phyloP scores from a whole-genome alignment of 2,329 filamentous ascomycete genomes.

The Diaporthe velutina region DNA sequence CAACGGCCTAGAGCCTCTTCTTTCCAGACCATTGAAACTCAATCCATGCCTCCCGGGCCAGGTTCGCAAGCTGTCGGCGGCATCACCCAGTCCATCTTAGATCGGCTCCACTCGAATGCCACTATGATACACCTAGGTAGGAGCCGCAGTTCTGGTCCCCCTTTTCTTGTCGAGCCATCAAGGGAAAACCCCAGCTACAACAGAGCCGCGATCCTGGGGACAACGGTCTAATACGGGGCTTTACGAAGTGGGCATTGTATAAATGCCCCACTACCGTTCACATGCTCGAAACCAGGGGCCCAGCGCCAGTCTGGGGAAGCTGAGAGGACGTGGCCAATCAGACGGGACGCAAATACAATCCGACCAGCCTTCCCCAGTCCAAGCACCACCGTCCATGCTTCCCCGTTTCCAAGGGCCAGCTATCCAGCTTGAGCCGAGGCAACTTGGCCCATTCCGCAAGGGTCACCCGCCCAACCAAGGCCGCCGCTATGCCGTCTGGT shows the following conservation, averaged over 20 bases:
- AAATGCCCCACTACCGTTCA: slow-evolving; percentile 28
- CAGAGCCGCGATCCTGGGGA: neutral
- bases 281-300: slow-evolving; percentile 25
- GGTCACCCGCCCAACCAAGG: slow-evolving; percentile 24
- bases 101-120: neutral
- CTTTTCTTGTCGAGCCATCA: neutral
- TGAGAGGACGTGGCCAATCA: slow-evolving; percentile 22
- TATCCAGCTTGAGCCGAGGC: slow-evolving; percentile 28
- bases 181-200: neutral
- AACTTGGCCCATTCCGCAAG: slow-evolving; percentile 28
- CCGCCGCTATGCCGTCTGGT: slow-evolving; percentile 9
- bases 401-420: slow-evolving; percentile 4
- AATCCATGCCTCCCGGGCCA: neutral
- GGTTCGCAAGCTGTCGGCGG: too few species aligned
- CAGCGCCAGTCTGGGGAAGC: slow-evolving; percentile 30
- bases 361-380: slow-evolving; percentile 21
- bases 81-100: neutral
- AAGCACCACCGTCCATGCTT: neutral
- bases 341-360: slow-evolving; percentile 5
- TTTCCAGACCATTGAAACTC: too few species aligned
- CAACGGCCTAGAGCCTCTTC: neutral
- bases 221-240: neutral
- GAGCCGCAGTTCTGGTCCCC: neutral
- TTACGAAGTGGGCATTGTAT: neutral
- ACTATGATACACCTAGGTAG: neutral